Evolutionary conservation across 805 yeast genomes (phyloP), one percentile per base, ranked within the genome.

Genomic region (Suhomyces vadensis): DNA sequence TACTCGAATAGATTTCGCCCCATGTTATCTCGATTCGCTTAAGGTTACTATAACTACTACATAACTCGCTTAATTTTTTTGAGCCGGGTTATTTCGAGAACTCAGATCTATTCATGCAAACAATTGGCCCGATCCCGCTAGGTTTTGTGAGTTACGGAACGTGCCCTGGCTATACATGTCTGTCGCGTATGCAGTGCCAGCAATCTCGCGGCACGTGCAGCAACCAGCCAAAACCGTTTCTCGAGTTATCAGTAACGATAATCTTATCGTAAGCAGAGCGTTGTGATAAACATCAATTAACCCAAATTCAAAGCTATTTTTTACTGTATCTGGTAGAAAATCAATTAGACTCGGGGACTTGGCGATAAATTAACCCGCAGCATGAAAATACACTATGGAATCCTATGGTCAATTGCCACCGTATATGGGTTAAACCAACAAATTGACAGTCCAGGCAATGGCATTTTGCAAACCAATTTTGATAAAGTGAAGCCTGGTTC

Each of bases 351-450:
- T 29, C 16, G 31, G 17, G 17, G 14, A 6, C n/a, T 17, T 14
- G n/a, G 16, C 20, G 16, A 16, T 29, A 27, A n/a, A 13, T 4
- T 7, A 3, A 20, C 16, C 20, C n/a, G 19, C 14, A 20, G 10
- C 7, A 35, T 35, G 38, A 35, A 35, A 21, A 19, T 35, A 14
- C 27, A 13, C 25, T 21, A 20, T 22, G 38, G 27, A 26, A 14
- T 41, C 13, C 25, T 31, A 31, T 29, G 36, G 37, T 31, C 33
- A 16, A 9, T 31, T 21, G 26, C 43, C 23, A 16, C 27, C 7
- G 43, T 21, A n/a, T 20, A 14, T 13, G 31, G 31, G 19, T 17
- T 22, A 20, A 14, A 16, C 33, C 33, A 14, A 14, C 33, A 29
- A 29, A 20, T 14, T 9, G 33, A 29, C 6, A 29, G 33, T 29